These are phyloP conservation scores for Oryza glaberrima DNA, from an alignment of 176 grass and related monocot genomes.

Conservation along the genomic window DNA sequence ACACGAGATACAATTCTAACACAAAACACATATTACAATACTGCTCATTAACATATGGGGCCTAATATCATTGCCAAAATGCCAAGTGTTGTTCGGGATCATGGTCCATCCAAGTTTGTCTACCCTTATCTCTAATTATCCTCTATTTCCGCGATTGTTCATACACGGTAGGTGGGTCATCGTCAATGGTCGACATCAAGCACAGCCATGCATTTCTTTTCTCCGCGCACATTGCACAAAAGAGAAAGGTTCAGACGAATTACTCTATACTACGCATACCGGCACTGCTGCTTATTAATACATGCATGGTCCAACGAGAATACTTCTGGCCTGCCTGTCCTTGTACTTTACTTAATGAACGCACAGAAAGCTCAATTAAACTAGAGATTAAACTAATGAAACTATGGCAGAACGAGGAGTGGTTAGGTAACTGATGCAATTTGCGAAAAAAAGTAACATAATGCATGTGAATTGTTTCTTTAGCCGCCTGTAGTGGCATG, in stretches of 20 bases:
- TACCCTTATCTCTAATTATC: neutral
- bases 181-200: slow-evolving; percentile 30
- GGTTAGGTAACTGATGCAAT: slow-evolving; percentile 15
- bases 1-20: too few species aligned
- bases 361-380: neutral
- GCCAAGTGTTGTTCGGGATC: neutral
- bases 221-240: neutral
- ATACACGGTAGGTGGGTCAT: slow-evolving; percentile 23
- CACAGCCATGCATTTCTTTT: slow-evolving; percentile 11
- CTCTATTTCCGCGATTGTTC: neutral
- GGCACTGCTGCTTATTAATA: neutral
- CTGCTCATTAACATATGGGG: too few species aligned
- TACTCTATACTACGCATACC: neutral
- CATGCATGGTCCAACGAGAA: neutral
- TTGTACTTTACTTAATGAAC: slow-evolving; percentile 1
- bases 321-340: neutral
- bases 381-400: neutral
- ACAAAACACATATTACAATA: too few species aligned
- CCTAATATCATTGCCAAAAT: too few species aligned
- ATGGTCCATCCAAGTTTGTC: slow-evolving; percentile 7
- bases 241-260: slow-evolving; percentile 7
- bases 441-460: slow-evolving; percentile 13
- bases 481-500: slow-evolving; percentile 4
- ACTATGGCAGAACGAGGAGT: slow-evolving; percentile 9
- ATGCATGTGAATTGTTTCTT: neutral